Conservation (phyloP, 1,139 yeast genomes). For the Chernovozyma sophiae-reginae region DNA sequence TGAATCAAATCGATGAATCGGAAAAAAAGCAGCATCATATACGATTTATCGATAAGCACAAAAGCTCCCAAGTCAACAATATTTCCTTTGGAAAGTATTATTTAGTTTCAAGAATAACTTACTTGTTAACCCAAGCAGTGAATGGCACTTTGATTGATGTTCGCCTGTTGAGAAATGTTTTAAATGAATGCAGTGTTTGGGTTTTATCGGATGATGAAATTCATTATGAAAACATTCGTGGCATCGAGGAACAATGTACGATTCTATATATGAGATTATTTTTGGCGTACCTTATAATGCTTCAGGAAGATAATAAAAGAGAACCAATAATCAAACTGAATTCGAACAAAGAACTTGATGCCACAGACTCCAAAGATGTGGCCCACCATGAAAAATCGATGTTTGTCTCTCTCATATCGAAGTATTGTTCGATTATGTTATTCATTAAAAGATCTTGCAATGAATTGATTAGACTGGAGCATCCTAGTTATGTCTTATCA, state of each 20-base stretch:
- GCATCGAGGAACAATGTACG: constrained; percentile 25
- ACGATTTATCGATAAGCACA: constrained; percentile 16
- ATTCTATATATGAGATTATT: constrained; percentile 29
- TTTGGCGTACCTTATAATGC: constrained; percentile 26
- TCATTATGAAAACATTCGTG: constrained; percentile 12
- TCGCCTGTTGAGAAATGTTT: background rate
- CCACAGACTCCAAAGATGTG: background rate
- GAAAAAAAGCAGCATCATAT: constrained; percentile 24
- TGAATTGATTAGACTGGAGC: background rate
- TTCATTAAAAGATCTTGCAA: background rate
- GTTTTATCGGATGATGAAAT: background rate
- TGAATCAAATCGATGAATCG: constrained; percentile 23
- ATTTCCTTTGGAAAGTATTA: constrained; percentile 2
- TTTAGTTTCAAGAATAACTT: constrained; percentile 5
- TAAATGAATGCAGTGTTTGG: constrained; percentile 6
- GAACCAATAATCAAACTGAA: background rate
- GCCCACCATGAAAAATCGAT: background rate
- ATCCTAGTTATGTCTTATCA: constrained; percentile 19
- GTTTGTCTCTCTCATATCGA: background rate
- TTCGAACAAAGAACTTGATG: background rate
- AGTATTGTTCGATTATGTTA: background rate
- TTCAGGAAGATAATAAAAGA: constrained; percentile 32
- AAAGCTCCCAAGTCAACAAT: background rate
- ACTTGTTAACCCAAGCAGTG: background rate
- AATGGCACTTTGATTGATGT: background rate